Base-by-base conservation (phyloP, 257 asterid species). In the Phtheirospermum japonicum region DNA sequence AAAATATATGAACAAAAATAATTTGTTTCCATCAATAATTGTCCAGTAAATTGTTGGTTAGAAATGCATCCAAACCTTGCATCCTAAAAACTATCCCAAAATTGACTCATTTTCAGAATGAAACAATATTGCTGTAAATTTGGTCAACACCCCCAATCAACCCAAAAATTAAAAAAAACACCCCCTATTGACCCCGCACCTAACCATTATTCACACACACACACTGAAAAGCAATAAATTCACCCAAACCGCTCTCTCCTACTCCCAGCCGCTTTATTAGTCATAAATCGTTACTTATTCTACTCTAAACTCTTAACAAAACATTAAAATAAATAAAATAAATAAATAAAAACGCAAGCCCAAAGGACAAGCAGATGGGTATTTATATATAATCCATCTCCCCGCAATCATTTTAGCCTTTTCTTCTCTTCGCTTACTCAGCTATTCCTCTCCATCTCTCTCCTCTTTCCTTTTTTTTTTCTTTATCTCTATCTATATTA, bases 211-310 rank as follows among this genome's bases (percentile, higher is more conserved):
- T 58, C 64, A 51, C 72, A 42, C 65, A 51, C 72, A 42, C 65
- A 54, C 28, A 64, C 26, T 62, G 33, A 31, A 31, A 16, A 54
- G 54, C 20, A 26, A 26, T 50, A 26, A 58, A 57, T 28, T 52
- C 76, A 60, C 68, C 69, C 4, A 45, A 71, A 53, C 66, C 58
- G 45, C 57, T 50, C 71, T 54, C 53, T 71, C 51, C 63, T 65
- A 12, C 69, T 19, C 66, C 57, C 54, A 57, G 63, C 68, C 57
- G 68, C 50, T 61, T 69, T 64, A 53, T 53, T 50, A 61, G 5
- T 64, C 62, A 46, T 46, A 32, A 28, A 32, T 10, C 54, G 9
- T 49, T 50, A 8, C 53, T 48, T 48, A 48, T 36, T 36, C 4
- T 6, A 6, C 42, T 36, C 42, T n/a, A n/a, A n/a, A n/a, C n/a